Evolutionary conservation across 2,329 filamentous ascomycete genomes (phyloP), one percentile per base, ranked within the genome.

Genomic region (Lachnellula cervina): DNA sequence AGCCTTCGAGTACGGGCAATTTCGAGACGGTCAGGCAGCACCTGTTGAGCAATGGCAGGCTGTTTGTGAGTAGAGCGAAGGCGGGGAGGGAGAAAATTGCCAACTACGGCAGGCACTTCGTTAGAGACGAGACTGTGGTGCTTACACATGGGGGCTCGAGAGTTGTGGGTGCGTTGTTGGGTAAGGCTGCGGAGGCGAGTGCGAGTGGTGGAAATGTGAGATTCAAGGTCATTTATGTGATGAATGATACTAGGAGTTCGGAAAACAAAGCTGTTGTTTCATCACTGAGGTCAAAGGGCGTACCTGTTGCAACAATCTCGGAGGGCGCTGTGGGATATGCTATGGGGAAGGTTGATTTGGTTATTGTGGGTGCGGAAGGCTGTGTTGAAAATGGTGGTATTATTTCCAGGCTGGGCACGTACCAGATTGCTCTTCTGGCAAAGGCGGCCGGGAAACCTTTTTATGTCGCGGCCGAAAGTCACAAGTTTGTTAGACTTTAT

Each of bases 341-440:
- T 43, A 82, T 97, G 71, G 79, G 82, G 16, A 84, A 83, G 69
- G 86, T 94, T 14, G 83, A 90, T 68, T 74, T 83, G 66, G 78
- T 87, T 7, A 77, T 88, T 50, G 80, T 86, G 9, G 85, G 85
- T 47, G 81, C 83, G 74, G 93, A 97, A 72, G 92, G 91, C 42
- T 90, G 97, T 16, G 90, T 95, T 19, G 90, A 96, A 68, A 96
- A 96, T 69, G 94, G 94, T 49, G 93, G 93, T 38, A 88, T 97
- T 64, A 89, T 99, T 63, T 93, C 89, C 23, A 80, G 92, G 49
- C 82, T 97, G 74, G 93, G 93, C 51, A 85, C 82, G 2, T 93
- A 89, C 64, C 91, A 96, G 75, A 87, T 97, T 64, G 92, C 90
- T 2, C 77, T 90, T 63, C 76, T 97, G 51, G 91, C 92, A 5